Evolutionary conservation across 176 grass and related monocot genomes (phyloP), one percentile per base, ranked within the genome.

Genomic region (Carex pumila): DNA sequence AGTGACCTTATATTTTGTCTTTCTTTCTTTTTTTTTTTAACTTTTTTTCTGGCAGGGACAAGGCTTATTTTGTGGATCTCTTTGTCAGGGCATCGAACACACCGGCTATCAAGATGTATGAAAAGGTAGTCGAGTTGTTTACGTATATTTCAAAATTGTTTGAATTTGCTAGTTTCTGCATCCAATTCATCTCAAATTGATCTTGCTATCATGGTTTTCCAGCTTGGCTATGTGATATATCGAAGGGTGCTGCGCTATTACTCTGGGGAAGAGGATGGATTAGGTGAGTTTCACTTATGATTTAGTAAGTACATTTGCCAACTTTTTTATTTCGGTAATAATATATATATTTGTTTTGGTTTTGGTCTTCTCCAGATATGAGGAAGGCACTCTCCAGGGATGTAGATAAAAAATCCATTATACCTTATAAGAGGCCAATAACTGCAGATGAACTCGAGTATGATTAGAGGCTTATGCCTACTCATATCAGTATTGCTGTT

Each of bases 391-490:
- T 99, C 79, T 99, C 96, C 25, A 86, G 91, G 81, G 96, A 99
- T 60, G 91, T 93, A 0, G 96, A 95, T 65, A 95, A 93, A 83
- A 99, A 99, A 64, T 99, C 96, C 53, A 89, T 95, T 68, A 90
- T 99, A 87, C 93, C 96, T 6, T 91, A 93, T 31, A 99, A 95
- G 84, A 91, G 96, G 67, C 93, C 89, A 57, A 90, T 99, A 67
- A 99, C 96, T 62, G 91, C 91, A 0, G 96, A 99, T 89, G 96
- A 99, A 89, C 96, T 99, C 37, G 96, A 99, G 92, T 99, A 99
- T 71, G 96, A 99, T 87, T 99, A 82, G 89, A 47, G 32, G n/a
- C 79, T 76, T 60, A 14, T 78, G 41, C 75, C 52, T 65, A 50
- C 29, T 37, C 32, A 18, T 34, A 78, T 1, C 54, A 37, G 2